Evolutionary conservation across 805 yeast genomes (phyloP), one percentile per base, ranked within the genome.

Genomic region (Wickerhamiella parazyma): DNA sequence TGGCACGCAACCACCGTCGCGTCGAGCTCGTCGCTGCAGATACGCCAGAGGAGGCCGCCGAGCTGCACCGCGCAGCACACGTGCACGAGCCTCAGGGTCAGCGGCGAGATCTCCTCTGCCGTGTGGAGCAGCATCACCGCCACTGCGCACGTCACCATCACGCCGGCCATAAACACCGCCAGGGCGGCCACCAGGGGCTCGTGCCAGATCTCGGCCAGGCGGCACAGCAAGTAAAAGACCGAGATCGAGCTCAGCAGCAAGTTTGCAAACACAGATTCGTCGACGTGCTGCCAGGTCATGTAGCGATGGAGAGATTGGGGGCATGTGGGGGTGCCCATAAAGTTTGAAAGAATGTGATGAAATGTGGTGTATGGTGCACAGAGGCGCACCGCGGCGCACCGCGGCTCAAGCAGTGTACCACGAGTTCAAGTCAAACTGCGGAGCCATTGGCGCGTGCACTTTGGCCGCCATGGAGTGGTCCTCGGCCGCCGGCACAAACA

Each of bases 11-110:
- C n/a, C 6, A 22, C 22, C 2, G 20, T 17, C n/a, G 25, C 4
- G 25, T 39, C 36, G 21, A 31, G 22, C 20, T 22, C 22, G 1
- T 39, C 35, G 16, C 8, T 20, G 12, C 35, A 39, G 10, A 39
- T n/a, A 3, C 42, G 35, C 42, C 42, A 39, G 8, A 39, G n/a
- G 14, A 39, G 33, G 6, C 42, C 36, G 12, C 17, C 18, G 21
- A 39, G 11, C 16, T 39, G 42, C 7, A 39, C 42, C 6, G 21
- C 8, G 22, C 42, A 39, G 31, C 42, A 29, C 9, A 29, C 5
- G 28, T 39, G 21, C 3, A 39, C n/a, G 2, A 39, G 42, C 4
- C n/a, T 16, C 8, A 20, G 18, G 11, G 42, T 39, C 17, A 31
- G 20, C 2, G 41, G 26, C 18, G 41, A 24, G 14, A 28, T 14